Evolutionary conservation across 2,329 filamentous ascomycete species (phyloP).

Genomic region (Fusarium euwallaceae): DNA sequence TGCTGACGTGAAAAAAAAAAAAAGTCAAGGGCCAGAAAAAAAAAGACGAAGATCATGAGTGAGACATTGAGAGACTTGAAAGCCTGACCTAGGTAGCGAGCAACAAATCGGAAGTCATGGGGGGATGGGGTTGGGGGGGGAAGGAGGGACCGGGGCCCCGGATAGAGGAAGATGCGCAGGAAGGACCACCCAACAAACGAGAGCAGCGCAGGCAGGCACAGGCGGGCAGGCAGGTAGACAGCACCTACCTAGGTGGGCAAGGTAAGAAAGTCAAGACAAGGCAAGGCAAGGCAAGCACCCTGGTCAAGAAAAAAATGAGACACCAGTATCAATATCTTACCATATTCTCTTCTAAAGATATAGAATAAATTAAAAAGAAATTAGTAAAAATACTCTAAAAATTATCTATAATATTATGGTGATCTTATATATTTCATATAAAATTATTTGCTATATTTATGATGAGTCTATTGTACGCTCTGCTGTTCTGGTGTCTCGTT

Average conservation of each 20-base stretch:
- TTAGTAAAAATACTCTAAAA: too few species aligned
- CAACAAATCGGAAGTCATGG: constrained; percentile 32
- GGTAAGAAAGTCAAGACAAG: not conserved
- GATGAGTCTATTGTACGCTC: not conserved
- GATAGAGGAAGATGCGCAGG: constrained; percentile 22
- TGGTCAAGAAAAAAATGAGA: too few species aligned
- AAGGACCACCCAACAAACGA: constrained; percentile 6
- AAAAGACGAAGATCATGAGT: constrained; percentile 15
- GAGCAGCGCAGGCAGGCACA: not conserved
- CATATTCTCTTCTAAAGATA: too few species aligned
- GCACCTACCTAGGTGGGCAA: constrained; percentile 2
- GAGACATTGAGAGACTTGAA: constrained; percentile 18
- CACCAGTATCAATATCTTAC: too few species aligned
- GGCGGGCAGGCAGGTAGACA: not conserved
- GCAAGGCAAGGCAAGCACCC: not conserved
- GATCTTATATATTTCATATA: too few species aligned
- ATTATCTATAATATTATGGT: too few species aligned
- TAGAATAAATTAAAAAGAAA: too few species aligned
- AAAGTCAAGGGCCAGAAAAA: not conserved
- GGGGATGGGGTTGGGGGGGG: not conserved
- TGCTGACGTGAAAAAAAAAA: constrained; percentile 6
- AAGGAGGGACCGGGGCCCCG: constrained; percentile 18
- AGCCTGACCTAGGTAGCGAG: not conserved
- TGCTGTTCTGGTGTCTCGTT: too few species aligned
- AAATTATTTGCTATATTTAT: too few species aligned